Evolutionary conservation across 2,329 filamentous ascomycete genomes (phyloP).

Genomic region (Cercospora beticola): DNA sequence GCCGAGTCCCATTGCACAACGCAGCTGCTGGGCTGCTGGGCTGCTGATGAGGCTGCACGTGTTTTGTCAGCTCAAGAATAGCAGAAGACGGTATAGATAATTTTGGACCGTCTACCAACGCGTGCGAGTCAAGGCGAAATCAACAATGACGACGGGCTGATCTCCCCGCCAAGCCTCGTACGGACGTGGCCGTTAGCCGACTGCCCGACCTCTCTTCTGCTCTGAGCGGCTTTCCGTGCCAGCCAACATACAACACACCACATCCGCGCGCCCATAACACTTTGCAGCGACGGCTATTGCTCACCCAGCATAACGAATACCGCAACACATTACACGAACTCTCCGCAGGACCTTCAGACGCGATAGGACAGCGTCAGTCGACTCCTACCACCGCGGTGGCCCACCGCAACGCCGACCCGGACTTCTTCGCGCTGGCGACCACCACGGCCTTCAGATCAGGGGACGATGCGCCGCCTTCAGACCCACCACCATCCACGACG

Average conservation of each 20-base stretch:
- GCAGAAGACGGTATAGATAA: not conserved
- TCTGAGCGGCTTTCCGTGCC: not conserved
- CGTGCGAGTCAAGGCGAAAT: not conserved
- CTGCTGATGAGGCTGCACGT: not conserved
- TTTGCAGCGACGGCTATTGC: slow-evolving; percentile 3
- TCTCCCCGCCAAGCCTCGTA: not conserved
- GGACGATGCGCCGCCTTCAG: slow-evolving; percentile 27
- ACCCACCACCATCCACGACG: slow-evolving; percentile 16
- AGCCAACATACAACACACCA: slow-evolving; percentile 1
- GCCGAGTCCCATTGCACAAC: not conserved
- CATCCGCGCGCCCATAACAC: not conserved
- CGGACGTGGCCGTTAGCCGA: not conserved
- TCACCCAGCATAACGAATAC: slow-evolving; percentile 4
- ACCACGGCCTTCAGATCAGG: slow-evolving; percentile 33
- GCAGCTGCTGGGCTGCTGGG: not conserved
- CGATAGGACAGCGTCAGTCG: slow-evolving; percentile 9
- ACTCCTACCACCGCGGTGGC: slow-evolving; percentile 2
- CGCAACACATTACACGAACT: slow-evolving; percentile 1
- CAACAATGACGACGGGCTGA: slow-evolving; percentile 2
- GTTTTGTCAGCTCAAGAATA: not conserved
- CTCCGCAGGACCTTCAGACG: not conserved
- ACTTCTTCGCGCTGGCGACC: slow-evolving; percentile 29
- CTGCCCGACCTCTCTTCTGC: not conserved
- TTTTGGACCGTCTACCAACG: not conserved
- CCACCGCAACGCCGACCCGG: not conserved